Evolutionary conservation across 345 rosid genomes (phyloP).

Genomic region (Sonneratia caseolaris): DNA sequence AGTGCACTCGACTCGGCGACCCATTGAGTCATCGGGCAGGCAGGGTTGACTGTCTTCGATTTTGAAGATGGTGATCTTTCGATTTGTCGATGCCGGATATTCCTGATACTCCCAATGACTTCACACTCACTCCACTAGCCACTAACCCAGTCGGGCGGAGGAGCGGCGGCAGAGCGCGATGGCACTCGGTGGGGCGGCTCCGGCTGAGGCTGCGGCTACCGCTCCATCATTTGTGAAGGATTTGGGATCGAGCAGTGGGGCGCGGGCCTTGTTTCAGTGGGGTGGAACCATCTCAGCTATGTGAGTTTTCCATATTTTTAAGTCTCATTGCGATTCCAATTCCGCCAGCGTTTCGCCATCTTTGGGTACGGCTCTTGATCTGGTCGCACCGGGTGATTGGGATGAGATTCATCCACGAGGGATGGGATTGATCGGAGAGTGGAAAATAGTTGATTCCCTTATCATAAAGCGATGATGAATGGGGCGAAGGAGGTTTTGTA

Average conservation of each 20-base stretch:
- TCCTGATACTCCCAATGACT: background rate
- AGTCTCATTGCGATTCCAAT: background rate
- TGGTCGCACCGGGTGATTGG: background rate
- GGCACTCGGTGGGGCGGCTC: background rate
- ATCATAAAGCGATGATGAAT: background rate
- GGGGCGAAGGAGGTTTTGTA: background rate
- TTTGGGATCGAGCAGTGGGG: constrained; percentile 14
- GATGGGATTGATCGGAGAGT: background rate
- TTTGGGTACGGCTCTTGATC: background rate
- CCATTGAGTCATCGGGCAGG: too few relatives aligned
- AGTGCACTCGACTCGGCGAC: too few relatives aligned
- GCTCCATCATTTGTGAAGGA: constrained; percentile 5
- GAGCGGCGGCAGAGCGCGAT: background rate
- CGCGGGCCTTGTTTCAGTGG: constrained; percentile 26
- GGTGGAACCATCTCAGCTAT: constrained; percentile 32
- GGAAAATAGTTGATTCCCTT: background rate
- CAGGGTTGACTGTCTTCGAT: background rate
- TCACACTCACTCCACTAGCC: background rate
- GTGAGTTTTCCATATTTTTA: constrained; percentile 16
- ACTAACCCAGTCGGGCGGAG: background rate
- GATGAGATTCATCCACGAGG: background rate
- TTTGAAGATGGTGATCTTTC: background rate
- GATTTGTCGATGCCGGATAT: background rate
- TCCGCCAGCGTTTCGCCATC: background rate
- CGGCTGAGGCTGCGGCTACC: background rate